Evolutionary conservation across 2,329 filamentous ascomycete genomes (phyloP), one percentile per base, ranked within the genome.

Genomic region (Xylaria sp.): DNA sequence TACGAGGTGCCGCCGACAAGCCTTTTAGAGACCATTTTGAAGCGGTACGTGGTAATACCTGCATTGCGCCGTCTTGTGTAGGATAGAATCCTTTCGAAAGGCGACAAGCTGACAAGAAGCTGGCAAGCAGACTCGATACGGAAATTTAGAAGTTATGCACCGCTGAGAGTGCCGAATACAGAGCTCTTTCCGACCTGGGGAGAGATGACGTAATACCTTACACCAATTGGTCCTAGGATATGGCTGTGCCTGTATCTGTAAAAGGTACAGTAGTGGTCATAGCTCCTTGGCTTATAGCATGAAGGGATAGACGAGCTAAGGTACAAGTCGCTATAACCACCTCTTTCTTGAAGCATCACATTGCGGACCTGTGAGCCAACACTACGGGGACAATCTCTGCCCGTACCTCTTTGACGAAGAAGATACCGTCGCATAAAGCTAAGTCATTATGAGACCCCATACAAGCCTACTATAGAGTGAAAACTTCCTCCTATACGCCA

Each of bases 41-140:
- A 63, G 69, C 58, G 20, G 54, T 63, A 31, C 69, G 66, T 23
- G 71, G 66, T 62, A 71, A 33, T 23, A 13, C 49, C 31, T 69
- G 66, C 71, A 72, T 72, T 20, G 46, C n/a, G 46, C 46, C 3
- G 46, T 20, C 18, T 8, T 20, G 2, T 20, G n/a, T 46, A 18
- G 18, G 15, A 43, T 43, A 15, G 15, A 18, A 15, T 18, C 15
- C 41, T n/a, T 4, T 43, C 41, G 41, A 13, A 43, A 43, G 13
- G n/a, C n/a, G n/a, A n/a, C n/a, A n/a, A n/a, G n/a, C n/a, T n/a
- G n/a, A n/a, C n/a, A n/a, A 41, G 39, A 41, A 41, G 15, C 39
- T 41, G 15, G 12, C 15, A 13, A 15, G 15, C 39, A 43, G 18
- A 43, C 18, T 43, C 12, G 39, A 18, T 18, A 10, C 10, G 10